phyloP scores from a whole-genome alignment of 2,329 filamentous ascomycete genomes.

The Diplodia corticola region DNA sequence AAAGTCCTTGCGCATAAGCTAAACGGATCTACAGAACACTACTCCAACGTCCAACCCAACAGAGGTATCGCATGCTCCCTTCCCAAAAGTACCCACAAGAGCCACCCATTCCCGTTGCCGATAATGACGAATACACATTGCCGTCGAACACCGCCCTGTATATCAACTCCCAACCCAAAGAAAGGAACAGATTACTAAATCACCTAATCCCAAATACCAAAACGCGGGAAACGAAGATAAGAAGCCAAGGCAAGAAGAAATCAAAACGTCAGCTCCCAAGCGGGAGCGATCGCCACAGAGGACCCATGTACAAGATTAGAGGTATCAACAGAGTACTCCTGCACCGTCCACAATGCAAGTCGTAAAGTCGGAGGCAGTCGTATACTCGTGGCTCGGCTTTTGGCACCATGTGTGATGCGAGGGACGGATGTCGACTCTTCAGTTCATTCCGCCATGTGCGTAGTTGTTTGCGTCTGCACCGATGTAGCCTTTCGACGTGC shows the following conservation, averaged over 20 bases:
- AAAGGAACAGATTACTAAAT: neutral
- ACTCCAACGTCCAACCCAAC: constrained; percentile 5
- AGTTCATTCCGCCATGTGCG: constrained; percentile 19
- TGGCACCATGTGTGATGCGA: neutral
- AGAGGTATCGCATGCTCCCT: constrained; percentile 22
- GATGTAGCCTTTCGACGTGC: constrained; percentile 20
- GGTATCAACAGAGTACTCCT: constrained; percentile 19
- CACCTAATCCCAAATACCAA: neutral
- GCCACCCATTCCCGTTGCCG: neutral
- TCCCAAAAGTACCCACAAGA: constrained; percentile 5
- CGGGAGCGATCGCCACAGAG: neutral
- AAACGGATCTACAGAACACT: constrained; percentile 19
- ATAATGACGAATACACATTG: neutral
- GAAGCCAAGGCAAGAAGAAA: neutral
- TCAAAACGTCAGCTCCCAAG: neutral
- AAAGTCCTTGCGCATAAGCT: constrained; percentile 10
- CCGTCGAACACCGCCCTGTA: constrained; percentile 3
- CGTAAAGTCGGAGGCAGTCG: constrained; percentile 22
- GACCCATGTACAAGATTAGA: constrained; percentile 22
- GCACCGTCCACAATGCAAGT: constrained; percentile 21
- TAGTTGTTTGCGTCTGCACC: constrained; percentile 1
- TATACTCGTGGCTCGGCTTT: constrained; percentile 18
- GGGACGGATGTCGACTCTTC: neutral
- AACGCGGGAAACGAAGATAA: neutral
- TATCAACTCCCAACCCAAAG: constrained; percentile 4